phyloP scores from a whole-genome alignment of 2,329 filamentous ascomycete genomes.

The Juglanconis sp. region DNA sequence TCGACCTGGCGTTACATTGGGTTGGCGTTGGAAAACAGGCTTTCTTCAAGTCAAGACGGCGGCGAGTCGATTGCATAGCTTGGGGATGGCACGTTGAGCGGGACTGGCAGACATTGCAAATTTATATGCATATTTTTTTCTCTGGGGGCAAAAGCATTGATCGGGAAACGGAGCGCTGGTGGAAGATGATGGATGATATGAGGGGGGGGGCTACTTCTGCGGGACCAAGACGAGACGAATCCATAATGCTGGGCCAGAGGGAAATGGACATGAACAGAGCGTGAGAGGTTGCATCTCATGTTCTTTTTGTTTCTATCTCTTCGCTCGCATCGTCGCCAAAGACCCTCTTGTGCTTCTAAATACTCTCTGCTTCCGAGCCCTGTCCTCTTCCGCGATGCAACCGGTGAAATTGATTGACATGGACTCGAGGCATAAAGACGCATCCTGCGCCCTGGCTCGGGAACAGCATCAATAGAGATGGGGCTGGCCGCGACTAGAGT shows the following conservation, averaged over 20 bases:
- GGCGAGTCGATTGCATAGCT: slow-evolving; percentile 16
- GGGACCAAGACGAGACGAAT: too few relatives aligned
- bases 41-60: neutral
- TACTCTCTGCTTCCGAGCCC: too few relatives aligned
- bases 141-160: neutral
- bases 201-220: too few relatives aligned
- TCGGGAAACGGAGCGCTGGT: neutral
- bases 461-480: neutral
- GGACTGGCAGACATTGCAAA: slow-evolving; percentile 10
- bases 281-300: neutral
- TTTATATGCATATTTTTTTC: slow-evolving; percentile 12
- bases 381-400: too few relatives aligned
- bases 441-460: neutral
- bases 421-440: neutral
- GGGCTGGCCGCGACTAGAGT: too few relatives aligned
- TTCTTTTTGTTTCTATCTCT: neutral
- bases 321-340: slow-evolving; percentile 10
- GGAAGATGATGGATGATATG: neutral
- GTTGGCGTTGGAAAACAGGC: slow-evolving; percentile 11
- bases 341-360: neutral
- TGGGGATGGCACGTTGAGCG: slow-evolving; percentile 3
- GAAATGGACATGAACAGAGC: too few relatives aligned
- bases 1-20: slow-evolving; percentile 1
- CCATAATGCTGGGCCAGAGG: too few relatives aligned
- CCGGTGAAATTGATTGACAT: too few relatives aligned